Evolutionary conservation across 371 early-diverging fungal species (phyloP), one percentile per base, ranked within the genome.

Genomic region (Mucor racemosus): DNA sequence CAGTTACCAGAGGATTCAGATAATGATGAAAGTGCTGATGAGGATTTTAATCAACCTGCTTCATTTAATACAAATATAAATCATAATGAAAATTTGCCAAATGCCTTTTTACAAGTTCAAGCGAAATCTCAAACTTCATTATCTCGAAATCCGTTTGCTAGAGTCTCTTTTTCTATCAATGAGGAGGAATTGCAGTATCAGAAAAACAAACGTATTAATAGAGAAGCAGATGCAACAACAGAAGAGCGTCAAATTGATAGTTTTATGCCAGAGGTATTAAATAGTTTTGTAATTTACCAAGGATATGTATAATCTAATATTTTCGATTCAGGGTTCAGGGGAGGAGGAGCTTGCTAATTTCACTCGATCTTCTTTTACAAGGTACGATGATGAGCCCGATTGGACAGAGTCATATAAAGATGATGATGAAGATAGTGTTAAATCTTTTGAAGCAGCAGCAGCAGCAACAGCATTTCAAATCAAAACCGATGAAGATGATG

Each of bases 1-100:
- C 71, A 66, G 33, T 62, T 70, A 21, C 59, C 71, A 53, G 71
- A 66, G n/a, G 66, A 70, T 46, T 70, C 71, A 15, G 71, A 70
- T 50, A 39, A 58, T 15, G 69, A 68, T 26, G 26, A 26, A 26
- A 50, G 50, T 26, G 26, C 10, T 13, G 57, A 62, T 11, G 62
- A 66, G n/a, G 59, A 68, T 8, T 48, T 62, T 31, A 54, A 56
- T 11, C 39, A 55, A 11, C 13, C 21, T 9, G 17, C 61, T 35
- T 48, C 46, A 17, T 46, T 31, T 14, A 50, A 35, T 61, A 0
- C 33, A 59, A 19, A 15, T 19, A 31, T 61, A 33, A 19, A 41
- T n/a, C 34, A 34, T 11, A 55, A 13, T 31, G 15, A 57, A 35
- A 36, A 10, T 14, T 55, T 33, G 41, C 40, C 53, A 19, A 54